A percentile compares a stretch with the other conserved stretches of the same genome.
Evolutionary conservation across 192 early-diverging fungal genomes (phyloP).

Genomic region (Coemansia sp.): DNA sequence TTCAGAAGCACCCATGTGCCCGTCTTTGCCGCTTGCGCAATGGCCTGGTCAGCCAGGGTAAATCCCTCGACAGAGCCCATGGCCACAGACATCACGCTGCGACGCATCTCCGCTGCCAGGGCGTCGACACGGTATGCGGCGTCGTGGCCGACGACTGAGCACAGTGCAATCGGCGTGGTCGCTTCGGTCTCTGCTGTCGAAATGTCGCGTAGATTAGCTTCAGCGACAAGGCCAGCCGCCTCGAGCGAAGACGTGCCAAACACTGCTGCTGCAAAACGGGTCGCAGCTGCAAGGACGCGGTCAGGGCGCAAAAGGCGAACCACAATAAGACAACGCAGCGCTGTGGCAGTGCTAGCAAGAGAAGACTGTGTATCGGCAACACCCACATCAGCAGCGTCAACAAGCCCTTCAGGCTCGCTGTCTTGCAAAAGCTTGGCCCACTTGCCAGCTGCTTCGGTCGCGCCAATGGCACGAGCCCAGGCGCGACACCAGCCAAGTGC

Average conservation of each 20-base stretch:
- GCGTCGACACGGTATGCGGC: conserved; percentile 93
- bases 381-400: conserved; percentile 25
- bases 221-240: conserved; percentile 38
- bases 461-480: conserved; percentile 21
- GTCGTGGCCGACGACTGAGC: conserved; percentile 92
- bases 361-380: neutral
- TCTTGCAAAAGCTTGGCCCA: conserved; percentile 25
- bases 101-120: conserved; percentile 67
- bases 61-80: conserved; percentile 98
- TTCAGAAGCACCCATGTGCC: conserved; percentile 97
- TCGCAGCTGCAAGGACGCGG: conserved; percentile 73
- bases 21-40: conserved; percentile 73
- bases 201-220: conserved; percentile 69
- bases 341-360: conserved; percentile 40
- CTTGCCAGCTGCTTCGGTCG: neutral
- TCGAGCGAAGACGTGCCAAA: conserved; percentile 31
- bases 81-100: conserved; percentile 77
- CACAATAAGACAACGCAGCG: conserved; percentile 77
- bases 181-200: conserved; percentile 70
- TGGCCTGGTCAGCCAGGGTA: conserved; percentile 84
- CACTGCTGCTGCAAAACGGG: conserved; percentile 68
- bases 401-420: conserved; percentile 23
- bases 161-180: conserved; percentile 86
- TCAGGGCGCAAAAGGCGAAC: conserved; percentile 88
- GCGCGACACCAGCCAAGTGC: conserved; percentile 43